Evolutionary conservation across 805 yeast genomes (phyloP).

Genomic region (Myxozyma vanderwaltii): DNA sequence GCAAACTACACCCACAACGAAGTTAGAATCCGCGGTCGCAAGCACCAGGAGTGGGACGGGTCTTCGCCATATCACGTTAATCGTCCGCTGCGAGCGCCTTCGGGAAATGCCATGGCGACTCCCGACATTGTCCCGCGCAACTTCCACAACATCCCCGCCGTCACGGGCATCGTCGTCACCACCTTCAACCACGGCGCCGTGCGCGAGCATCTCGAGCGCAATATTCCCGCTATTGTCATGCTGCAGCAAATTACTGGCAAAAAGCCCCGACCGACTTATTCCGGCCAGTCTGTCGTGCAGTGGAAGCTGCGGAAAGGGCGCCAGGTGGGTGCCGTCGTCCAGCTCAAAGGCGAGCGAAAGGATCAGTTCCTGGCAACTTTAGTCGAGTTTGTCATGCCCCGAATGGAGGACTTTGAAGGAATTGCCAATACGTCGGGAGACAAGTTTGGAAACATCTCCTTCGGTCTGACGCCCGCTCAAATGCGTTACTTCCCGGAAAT

Average conservation of each 20-base stretch:
- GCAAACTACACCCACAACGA: slow-evolving; percentile 66
- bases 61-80: slow-evolving; percentile 85
- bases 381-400: slow-evolving; percentile 89
- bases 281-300: slow-evolving; percentile 75
- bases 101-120: slow-evolving; percentile 71
- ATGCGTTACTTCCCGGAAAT: slow-evolving; percentile 88
- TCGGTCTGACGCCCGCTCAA: slow-evolving; percentile 79
- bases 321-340: slow-evolving; percentile 87
- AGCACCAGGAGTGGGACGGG: slow-evolving; percentile 82
- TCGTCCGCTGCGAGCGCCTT: slow-evolving; percentile 75
- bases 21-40: slow-evolving; percentile 55
- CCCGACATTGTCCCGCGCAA: slow-evolving; percentile 71
- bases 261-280: slow-evolving; percentile 71
- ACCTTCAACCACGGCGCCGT: slow-evolving; percentile 73
- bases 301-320: slow-evolving; percentile 88
- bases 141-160: slow-evolving; percentile 69
- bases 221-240: slow-evolving; percentile 74
- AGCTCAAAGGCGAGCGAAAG: slow-evolving; percentile 77
- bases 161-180: slow-evolving; percentile 69
- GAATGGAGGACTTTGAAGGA: slow-evolving; percentile 85
- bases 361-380: slow-evolving; percentile 82
- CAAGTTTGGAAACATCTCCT: slow-evolving; percentile 77
- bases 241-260: slow-evolving; percentile 93
- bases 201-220: slow-evolving; percentile 66
- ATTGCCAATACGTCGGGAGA: slow-evolving; percentile 79